phyloP scores from a whole-genome alignment of 768 basidiomycete genomes.

The Termitomyces sp. region DNA sequence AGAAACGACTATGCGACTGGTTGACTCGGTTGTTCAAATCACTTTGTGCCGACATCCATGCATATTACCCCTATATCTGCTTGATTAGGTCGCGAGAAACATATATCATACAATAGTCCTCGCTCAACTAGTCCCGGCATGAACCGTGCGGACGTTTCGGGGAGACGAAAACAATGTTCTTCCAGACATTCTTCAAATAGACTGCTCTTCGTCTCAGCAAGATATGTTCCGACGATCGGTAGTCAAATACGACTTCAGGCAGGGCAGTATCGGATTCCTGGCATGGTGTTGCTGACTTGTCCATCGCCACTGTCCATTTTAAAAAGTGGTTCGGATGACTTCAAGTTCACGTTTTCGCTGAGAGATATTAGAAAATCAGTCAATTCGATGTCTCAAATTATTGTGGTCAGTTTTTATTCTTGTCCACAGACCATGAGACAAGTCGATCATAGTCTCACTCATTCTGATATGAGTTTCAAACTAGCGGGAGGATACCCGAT shows the following conservation, averaged over 20 bases:
- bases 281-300: not conserved
- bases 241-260: too few relatives aligned
- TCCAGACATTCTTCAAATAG: not conserved
- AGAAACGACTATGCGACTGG: too few relatives aligned
- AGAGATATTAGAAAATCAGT: not conserved
- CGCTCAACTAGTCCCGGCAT: not conserved
- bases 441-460: too few relatives aligned
- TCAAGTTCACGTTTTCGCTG: not conserved
- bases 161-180: not conserved
- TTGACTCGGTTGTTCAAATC: too few relatives aligned
- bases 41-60: too few relatives aligned
- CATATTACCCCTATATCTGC: too few relatives aligned
- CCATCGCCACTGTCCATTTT: not conserved
- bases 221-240: too few relatives aligned
- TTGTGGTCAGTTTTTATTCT: not conserved
- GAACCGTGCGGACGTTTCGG: not conserved
- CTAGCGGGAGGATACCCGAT: not conserved
- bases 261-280: not conserved
- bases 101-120: not conserved
- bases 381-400: not conserved
- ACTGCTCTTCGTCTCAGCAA: too few relatives aligned
- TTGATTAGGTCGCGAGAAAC: too few relatives aligned
- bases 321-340: not conserved
- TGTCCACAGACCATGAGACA: not conserved
- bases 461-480: too few relatives aligned